Base-by-base conservation (phyloP, 2,329 filamentous ascomycete genomes). In the Graphilbum ipis-grandicollis region DNA sequence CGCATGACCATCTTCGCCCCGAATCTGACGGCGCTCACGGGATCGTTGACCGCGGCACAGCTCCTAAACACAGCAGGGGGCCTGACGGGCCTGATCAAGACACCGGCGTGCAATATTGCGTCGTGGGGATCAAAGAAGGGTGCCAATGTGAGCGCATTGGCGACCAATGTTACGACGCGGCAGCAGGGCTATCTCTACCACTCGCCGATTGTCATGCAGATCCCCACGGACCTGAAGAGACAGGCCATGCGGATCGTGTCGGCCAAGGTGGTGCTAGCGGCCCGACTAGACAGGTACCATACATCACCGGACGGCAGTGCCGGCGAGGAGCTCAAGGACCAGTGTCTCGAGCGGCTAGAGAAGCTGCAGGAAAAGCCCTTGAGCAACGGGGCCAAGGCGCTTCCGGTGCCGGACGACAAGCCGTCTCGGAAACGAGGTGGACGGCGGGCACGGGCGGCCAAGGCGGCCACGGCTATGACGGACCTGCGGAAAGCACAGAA, bases 1-100 rank as follows among this genome's bases (percentile, higher is more conserved):
- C 81, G 90, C 43, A 96, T 98, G 83, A 90, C 80, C 46, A 67
- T 93, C 25, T 96, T 96, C 52, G 90, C 90, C 5, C 90, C 90
- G 0, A 98, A 98, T 49, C 60, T 96, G 37, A 93, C 90, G 1
- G 77, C 75, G 2, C 70, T 98, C 15, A 81, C 98, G 40, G 90
- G 90, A 15, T 90, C 88, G 1, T 67, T 93, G 15, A 94, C 88
- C 3, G 88, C 90, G 8, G 90, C 90, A 4, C 88, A 96, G 57
- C 71, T 98, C n/a, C 79, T 98, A 49, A 94, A 94, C 56, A 83
- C 84, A 41, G 81, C 85, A 0, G 90, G 90, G 43, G 90, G 90
- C 9, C 63, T 98, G 23, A 81, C 78, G 1, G 84, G 84, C 26
- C 68, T 98, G 10, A 85, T 84, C 30, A 93, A 93, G 54, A 90